Evolutionary conservation across 2,329 filamentous ascomycete species (phyloP), one percentile per base, ranked within the genome.

Genomic region (Metarhizium brunneum): DNA sequence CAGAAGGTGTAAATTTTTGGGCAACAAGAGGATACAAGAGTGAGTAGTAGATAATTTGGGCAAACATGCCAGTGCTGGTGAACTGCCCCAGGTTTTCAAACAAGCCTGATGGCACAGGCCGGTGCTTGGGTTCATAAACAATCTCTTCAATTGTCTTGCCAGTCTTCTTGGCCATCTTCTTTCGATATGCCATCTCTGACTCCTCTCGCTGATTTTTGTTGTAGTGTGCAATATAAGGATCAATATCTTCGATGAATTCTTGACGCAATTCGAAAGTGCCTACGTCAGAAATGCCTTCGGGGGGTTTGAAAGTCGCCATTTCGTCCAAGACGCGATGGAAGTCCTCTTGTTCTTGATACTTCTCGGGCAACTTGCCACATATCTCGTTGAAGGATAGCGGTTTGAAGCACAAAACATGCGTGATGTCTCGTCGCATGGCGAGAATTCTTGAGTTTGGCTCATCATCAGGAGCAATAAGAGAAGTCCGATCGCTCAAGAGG

Each of bases 141-240:
- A 97, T 85, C 54, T 96, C 91, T 45, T 90, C 84, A 1, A 82
- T 75, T 47, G 85, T 78, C 67, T 92, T 91, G 18, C 92, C 91
- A 0, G 87, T 90, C 71, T 88, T 91, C 73, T 91, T 91, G 11
- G 91, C 89, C 76, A 94, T 85, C 76, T 89, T 87, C 65, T 87
- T 86, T 63, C 87, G 90, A 73, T 94, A 96, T 3, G 91, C 87
- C 62, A 83, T 85, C 70, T 99, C 94, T 0, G 92, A 90, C 69
- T 99, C 94, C 66, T 99, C 94, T 52, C 94, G 84, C 69, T 97
- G 92, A 65, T 99, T 99, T 67, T 96, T 95, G 65, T 86, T 95
- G 70, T 96, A 99, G 66, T 97, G 91, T 6, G 92, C 88, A 65
- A 92, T 94, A 68, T 96, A 99, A 1, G 95, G 94, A 68, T 99